phyloP scores from a whole-genome alignment of 805 yeast species.

The Zygotorulaspora sp. region DNA sequence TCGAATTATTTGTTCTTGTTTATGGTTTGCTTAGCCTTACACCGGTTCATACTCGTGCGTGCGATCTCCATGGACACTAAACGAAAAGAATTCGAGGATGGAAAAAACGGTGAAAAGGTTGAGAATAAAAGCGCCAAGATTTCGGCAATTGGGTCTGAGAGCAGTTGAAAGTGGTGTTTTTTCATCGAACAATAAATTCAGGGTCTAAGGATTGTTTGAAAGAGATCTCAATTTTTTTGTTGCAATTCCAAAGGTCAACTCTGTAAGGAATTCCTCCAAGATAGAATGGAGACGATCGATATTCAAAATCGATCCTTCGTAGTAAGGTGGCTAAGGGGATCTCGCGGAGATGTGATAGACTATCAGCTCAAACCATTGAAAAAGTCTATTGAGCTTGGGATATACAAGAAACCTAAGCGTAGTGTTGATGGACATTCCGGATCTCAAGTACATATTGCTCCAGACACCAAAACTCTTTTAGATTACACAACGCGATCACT shows the following conservation, averaged over 20 bases:
- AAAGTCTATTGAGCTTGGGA: constrained; percentile 47
- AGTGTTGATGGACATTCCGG: constrained; percentile 18
- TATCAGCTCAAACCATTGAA: constrained; percentile 83
- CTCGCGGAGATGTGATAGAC: constrained; percentile 57
- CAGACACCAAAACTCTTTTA: constrained; percentile 28
- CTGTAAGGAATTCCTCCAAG: too few relatives aligned
- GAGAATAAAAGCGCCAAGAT: neutral
- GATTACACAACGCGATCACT: constrained; percentile 26
- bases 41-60: too few relatives aligned
- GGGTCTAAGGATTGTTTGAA: too few relatives aligned
- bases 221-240: too few relatives aligned
- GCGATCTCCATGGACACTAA: too few relatives aligned
- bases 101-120: neutral
- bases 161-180: too few relatives aligned
- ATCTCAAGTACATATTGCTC: constrained; percentile 30
- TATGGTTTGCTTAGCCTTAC: too few relatives aligned
- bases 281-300: constrained; percentile 81
- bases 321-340: constrained; percentile 85
- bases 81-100: neutral
- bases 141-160: neutral
- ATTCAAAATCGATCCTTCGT: constrained; percentile 84
- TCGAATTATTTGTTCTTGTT: too few relatives aligned
- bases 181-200: too few relatives aligned
- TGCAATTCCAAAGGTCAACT: too few relatives aligned
- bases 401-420: constrained; percentile 32